These are phyloP conservation scores for Rhodomyrtus psidioides DNA, from an alignment of 441 rosid species.

Conservation along the genomic window DNA sequence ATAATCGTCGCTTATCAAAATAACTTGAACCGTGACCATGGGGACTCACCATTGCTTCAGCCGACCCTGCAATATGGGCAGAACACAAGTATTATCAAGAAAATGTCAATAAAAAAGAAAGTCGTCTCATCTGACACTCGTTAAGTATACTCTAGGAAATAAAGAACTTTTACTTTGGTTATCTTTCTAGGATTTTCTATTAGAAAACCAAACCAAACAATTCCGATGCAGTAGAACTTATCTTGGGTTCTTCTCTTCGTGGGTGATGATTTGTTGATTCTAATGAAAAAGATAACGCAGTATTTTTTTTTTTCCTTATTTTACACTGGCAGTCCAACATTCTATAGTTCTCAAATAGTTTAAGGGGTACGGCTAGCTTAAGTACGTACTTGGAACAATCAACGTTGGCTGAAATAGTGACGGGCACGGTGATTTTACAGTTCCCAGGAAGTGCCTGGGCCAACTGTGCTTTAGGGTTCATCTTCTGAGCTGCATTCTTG, in stretches of 20 bases:
- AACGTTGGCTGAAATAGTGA: constrained; percentile 44
- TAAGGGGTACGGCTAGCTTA: not conserved
- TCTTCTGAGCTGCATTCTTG: constrained; percentile 44
- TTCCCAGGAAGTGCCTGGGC: constrained; percentile 61
- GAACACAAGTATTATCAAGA: not conserved
- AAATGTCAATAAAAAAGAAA: not conserved
- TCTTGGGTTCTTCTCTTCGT: not conserved
- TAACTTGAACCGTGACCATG: not conserved
- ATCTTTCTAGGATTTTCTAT: not conserved
- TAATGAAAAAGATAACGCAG: too few relatives aligned
- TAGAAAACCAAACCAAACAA: not conserved
- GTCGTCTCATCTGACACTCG: not conserved
- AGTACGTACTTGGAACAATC: constrained; percentile 62
- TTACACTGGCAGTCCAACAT: too few relatives aligned
- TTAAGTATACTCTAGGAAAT: not conserved
- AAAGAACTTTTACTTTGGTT: not conserved
- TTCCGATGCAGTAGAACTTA: not conserved
- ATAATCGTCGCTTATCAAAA: not conserved
- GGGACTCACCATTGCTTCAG: not conserved
- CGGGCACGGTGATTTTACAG: constrained; percentile 53
- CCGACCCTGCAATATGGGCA: not conserved
- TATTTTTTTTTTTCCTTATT: too few relatives aligned
- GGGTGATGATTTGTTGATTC: not conserved
- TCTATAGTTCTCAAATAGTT: not conserved
- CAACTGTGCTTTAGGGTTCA: constrained; percentile 45